phyloP scores from a whole-genome alignment of 1,284 basidiomycete species.

The Leccinum fuscescens region DNA sequence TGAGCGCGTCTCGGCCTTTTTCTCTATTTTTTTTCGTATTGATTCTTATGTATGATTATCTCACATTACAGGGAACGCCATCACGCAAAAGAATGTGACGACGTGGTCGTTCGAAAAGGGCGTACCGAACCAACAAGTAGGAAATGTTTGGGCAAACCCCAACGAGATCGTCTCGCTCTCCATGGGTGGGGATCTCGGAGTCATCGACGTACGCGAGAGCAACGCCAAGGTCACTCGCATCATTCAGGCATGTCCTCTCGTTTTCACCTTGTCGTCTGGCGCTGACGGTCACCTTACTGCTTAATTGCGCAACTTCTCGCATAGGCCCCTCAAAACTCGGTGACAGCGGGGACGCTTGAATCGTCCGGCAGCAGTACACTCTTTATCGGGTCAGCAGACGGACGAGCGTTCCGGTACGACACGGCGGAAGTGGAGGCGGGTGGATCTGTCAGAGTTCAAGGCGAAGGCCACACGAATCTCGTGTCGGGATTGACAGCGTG shows the following conservation, averaged over 20 bases:
- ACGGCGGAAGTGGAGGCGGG: constrained; percentile 29
- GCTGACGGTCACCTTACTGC: background rate
- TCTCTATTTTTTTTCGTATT: background rate
- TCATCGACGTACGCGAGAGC: constrained; percentile 73
- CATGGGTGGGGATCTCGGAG: constrained; percentile 78
- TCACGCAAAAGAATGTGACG: constrained; percentile 61
- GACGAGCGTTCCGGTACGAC: constrained; percentile 70
- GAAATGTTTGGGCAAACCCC: constrained; percentile 76
- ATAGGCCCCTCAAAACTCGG: constrained; percentile 77
- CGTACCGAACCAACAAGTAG: constrained; percentile 81
- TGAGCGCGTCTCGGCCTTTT: constrained; percentile 37
- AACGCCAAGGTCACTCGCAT: constrained; percentile 59
- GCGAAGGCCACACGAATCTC: constrained; percentile 69
- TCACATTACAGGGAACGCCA: constrained; percentile 68
- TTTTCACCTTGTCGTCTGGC: background rate
- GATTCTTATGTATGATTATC: background rate
- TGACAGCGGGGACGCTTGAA: constrained; percentile 62
- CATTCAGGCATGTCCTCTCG: constrained; percentile 49
- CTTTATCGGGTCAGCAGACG: constrained; percentile 82
- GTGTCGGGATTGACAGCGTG: constrained; percentile 63
- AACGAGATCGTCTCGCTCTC: constrained; percentile 82
- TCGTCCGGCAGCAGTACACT: constrained; percentile 55
- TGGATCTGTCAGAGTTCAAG: constrained; percentile 46
- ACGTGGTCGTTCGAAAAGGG: constrained; percentile 74
- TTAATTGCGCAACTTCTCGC: background rate